These are phyloP conservation scores for Solanum tarijense DNA, from an alignment of 257 asterid genomes.

Conservation along the genomic window DNA sequence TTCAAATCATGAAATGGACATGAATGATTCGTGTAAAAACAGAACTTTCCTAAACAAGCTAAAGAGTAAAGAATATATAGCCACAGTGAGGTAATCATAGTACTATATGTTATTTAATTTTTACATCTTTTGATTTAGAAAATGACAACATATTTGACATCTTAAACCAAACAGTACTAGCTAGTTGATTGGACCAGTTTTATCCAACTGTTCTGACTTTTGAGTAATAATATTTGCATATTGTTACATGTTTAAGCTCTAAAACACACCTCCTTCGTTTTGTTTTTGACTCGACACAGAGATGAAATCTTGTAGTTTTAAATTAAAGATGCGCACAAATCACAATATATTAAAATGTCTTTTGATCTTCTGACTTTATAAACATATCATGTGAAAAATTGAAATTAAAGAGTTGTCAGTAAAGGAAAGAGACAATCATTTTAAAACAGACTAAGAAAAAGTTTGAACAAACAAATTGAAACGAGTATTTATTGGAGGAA, in stretches of 20 bases:
- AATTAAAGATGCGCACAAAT: too few species aligned
- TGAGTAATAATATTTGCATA: too few species aligned
- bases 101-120: background rate
- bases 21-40: background rate
- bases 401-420: too few species aligned
- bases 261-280: too few species aligned
- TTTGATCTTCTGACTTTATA: too few species aligned
- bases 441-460: too few species aligned
- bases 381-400: background rate
- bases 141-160: background rate
- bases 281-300: too few species aligned
- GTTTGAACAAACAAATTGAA: too few species aligned
- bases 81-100: background rate
- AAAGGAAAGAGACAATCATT: rapidly evolving
- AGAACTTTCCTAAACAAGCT: background rate
- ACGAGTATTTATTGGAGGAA: too few species aligned
- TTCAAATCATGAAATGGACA: background rate
- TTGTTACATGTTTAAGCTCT: too few species aligned
- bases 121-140: background rate
- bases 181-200: background rate
- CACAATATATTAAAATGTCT: background rate
- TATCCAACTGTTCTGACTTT: too few species aligned
- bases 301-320: too few species aligned
- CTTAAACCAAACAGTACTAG: background rate
- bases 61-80: background rate